Conservation (phyloP, 1,139 yeast species). For the Blastobotrys arbuscula region DNA sequence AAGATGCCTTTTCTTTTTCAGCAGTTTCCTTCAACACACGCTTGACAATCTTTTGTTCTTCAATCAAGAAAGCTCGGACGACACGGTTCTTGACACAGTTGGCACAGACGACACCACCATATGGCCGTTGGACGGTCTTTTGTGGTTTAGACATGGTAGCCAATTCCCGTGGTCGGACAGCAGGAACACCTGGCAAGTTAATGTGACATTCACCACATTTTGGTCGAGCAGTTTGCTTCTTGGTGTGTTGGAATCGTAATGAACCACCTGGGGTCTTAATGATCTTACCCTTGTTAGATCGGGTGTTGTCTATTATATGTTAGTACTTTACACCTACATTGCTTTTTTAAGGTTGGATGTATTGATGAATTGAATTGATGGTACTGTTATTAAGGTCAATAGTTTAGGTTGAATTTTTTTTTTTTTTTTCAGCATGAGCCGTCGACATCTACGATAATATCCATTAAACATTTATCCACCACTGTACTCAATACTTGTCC, state of each 20-base stretch:
- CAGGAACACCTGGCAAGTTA: conserved; percentile 80
- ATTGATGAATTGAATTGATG: too few species aligned
- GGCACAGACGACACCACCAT: conserved; percentile 99
- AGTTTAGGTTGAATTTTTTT: too few species aligned
- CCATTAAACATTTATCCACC: too few species aligned
- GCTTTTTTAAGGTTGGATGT: neutral
- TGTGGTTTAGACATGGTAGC: conserved; percentile 92
- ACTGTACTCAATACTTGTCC: too few species aligned
- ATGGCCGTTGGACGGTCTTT: conserved; percentile 98
- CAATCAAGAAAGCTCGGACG: conserved; percentile 98
- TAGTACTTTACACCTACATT: neutral
- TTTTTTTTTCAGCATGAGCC: too few species aligned
- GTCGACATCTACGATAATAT: too few species aligned
- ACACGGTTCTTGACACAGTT: conserved; percentile 98
- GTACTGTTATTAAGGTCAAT: too few species aligned
- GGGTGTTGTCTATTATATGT: conserved; percentile 67
- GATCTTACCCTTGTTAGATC: conserved; percentile 98
- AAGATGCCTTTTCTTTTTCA: conserved; percentile 62
- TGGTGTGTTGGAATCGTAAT: conserved; percentile 94
- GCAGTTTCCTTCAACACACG: conserved; percentile 95
- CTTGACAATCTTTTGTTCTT: conserved; percentile 99
- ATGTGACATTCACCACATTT: conserved; percentile 99
- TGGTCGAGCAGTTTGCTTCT: conserved; percentile 92
- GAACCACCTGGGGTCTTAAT: conserved; percentile 99
- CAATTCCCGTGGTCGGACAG: conserved; percentile 97